Evolutionary conservation across 257 asterid species (phyloP).

Genomic region (Solanum neorickii): DNA sequence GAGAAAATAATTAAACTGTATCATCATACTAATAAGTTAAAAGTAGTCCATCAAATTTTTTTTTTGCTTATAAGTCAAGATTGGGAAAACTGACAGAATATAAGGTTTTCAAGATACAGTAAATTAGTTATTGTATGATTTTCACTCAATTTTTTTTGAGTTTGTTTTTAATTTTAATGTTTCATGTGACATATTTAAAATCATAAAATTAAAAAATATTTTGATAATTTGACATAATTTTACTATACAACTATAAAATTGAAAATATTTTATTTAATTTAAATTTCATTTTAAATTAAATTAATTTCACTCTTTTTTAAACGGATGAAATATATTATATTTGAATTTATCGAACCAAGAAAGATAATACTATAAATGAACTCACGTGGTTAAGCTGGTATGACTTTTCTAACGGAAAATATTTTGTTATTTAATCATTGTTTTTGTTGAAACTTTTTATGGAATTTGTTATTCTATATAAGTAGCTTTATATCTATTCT

Average conservation of each 20-base stretch:
- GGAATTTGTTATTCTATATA: not conserved
- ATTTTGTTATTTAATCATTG: not conserved
- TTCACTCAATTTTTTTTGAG: no score
- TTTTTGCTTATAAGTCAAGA: not conserved
- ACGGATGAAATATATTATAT: not conserved
- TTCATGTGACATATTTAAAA: no score
- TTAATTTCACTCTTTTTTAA: no score
- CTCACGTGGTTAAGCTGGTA: not conserved
- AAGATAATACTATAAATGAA: not conserved
- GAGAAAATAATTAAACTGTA: not conserved
- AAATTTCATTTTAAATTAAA: no score
- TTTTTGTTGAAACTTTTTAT: not conserved
- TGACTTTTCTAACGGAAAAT: not conserved
- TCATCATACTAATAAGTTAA: no score
- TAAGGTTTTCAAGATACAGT: not conserved
- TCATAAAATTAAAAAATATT: no score
- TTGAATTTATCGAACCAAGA: not conserved
- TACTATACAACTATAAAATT: no score
- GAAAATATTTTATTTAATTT: no score
- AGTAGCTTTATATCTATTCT: not conserved
- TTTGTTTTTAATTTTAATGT: no score
- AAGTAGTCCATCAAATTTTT: not conserved
- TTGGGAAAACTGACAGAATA: not conserved
- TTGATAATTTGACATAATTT: accelerated
- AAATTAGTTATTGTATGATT: not conserved